Percentiles rank a stretch among this genome's conserved stretches.
Conservation (phyloP, 352 stramenopile genomes). For the Globisporangium nagaii region DNA sequence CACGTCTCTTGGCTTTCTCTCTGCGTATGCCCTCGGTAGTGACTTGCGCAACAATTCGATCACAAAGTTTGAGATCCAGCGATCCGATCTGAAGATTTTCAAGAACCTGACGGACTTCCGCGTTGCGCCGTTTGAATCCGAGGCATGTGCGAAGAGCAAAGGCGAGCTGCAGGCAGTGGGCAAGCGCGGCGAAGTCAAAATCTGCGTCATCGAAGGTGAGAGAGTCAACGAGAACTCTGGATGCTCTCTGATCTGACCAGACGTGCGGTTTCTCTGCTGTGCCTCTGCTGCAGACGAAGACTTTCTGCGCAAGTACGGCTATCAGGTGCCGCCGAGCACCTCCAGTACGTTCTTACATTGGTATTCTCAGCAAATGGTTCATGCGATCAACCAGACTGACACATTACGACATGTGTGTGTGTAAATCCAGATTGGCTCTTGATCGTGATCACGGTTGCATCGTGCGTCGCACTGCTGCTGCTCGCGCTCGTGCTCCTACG, state of each 20-base stretch:
- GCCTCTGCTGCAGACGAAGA: neutral
- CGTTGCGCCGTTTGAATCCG: slow-evolving; percentile 1
- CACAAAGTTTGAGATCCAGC: slow-evolving; percentile 15
- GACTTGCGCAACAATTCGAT: slow-evolving; percentile 19
- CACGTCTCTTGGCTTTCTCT: neutral
- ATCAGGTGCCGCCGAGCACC: neutral
- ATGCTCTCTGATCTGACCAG: neutral
- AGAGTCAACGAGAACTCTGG: neutral
- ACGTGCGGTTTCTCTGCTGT: neutral
- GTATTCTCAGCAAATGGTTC: neutral
- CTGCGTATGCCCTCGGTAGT: no score
- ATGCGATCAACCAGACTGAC: no score
- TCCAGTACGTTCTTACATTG: neutral
- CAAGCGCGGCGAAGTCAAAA: neutral
- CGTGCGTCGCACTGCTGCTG: neutral
- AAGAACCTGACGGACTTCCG: slow-evolving; percentile 4
- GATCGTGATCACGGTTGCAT: neutral
- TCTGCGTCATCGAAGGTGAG: slow-evolving; percentile 12
- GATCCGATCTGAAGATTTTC: slow-evolving; percentile 10
- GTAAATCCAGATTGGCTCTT: neutral
- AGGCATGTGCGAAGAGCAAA: neutral
- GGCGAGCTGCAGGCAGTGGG: neutral
- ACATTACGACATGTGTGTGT: no score
- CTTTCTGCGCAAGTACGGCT: neutral
- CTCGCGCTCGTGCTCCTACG: slow-evolving; percentile 3